Base-by-base conservation (phyloP, 2,329 filamentous ascomycete species). In the Zymoseptoria passerinii region DNA sequence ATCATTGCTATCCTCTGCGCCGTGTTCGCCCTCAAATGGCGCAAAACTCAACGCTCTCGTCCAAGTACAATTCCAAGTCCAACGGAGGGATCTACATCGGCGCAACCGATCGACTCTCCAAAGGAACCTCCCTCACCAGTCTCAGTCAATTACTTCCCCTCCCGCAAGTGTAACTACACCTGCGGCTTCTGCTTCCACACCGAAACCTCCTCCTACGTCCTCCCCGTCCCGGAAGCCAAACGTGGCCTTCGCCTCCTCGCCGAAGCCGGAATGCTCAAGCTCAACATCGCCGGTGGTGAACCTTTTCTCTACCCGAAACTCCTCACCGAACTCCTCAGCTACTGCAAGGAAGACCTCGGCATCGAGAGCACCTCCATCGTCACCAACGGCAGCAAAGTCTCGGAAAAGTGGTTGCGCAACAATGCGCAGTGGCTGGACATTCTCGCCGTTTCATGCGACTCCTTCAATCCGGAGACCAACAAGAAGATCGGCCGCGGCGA, bases 121-220 rank as follows among this genome's bases (percentile, higher is more conserved):
- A n/a, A 50, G 8, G 16, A 20, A n/a, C 49, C 49, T 10, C 19
- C 19, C n/a, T n/a, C 49, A 16, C 73, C 75, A 18, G 58, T 79
- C 28, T 77, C 75, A 0, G 77, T 80, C 48, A 80, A 79, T 63
- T 80, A 78, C 62, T 70, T 74, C 63, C 76, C 76, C 60, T 73
- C 75, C 0, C 71, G 78, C 16, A 72, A 75, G 65, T 80, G 77
- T 66, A 80, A 80, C 68, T 73, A 75, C 23, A 66, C 65, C 4
- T 82, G 80, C 65, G 76, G 74, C 4, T 83, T 83, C 70, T 83
- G 80, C 67, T 83, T 83, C 71, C 80, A 83, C 66, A 83, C 80
- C 1, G 79, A 75, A 5, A 81, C 72, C 28, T 74, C 74, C 0
- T 80, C 77, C 1, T 69, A 78, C 65, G 73, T 78, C 3, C 71